Evolutionary conservation across 2,329 filamentous ascomycete genomes (phyloP).

Genomic region (Colletotrichum echinochloae): DNA sequence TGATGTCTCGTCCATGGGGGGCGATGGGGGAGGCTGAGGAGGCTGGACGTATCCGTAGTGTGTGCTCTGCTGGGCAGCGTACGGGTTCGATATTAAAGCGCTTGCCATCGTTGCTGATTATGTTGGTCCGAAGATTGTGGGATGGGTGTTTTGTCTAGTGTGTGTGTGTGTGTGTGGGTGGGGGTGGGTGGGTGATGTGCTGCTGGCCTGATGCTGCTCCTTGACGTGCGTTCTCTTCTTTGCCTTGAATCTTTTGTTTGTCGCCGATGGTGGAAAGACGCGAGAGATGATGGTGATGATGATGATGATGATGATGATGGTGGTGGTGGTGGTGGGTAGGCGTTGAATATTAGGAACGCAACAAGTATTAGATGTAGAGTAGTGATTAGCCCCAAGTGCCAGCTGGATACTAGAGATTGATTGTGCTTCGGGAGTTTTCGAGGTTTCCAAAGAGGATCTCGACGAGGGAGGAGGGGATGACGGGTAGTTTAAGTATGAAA

Average conservation of each 20-base stretch:
- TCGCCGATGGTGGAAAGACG: slow-evolving; percentile 14
- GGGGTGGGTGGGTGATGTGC: too few species aligned
- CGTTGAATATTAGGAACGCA: slow-evolving; percentile 44
- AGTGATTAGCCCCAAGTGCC: slow-evolving; percentile 50
- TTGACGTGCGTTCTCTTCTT: slow-evolving; percentile 22
- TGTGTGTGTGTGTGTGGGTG: not conserved
- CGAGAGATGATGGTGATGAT: not conserved
- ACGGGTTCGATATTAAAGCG: slow-evolving; percentile 53
- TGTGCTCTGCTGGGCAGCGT: slow-evolving; percentile 58
- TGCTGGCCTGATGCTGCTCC: slow-evolving; percentile 24
- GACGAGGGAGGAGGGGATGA: slow-evolving; percentile 45
- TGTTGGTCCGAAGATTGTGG: slow-evolving; percentile 4
- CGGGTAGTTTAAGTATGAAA: slow-evolving; percentile 60
- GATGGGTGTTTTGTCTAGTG: slow-evolving; percentile 42
- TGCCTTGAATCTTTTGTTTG: slow-evolving; percentile 2
- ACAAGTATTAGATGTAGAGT: slow-evolving; percentile 44
- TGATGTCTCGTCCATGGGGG: slow-evolving; percentile 77
- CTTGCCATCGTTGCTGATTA: slow-evolving; percentile 43
- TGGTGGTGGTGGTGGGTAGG: slow-evolving; percentile 23
- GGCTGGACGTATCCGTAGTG: slow-evolving; percentile 63
- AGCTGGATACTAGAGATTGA: slow-evolving; percentile 48
- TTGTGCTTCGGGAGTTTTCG: slow-evolving; percentile 46
- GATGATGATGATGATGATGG: slow-evolving; percentile 20
- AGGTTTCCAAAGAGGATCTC: slow-evolving; percentile 40
- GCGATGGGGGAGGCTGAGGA: slow-evolving; percentile 77